Conservation (phyloP, 805 yeast genomes). For the Debaryomyces prosopidis region DNA sequence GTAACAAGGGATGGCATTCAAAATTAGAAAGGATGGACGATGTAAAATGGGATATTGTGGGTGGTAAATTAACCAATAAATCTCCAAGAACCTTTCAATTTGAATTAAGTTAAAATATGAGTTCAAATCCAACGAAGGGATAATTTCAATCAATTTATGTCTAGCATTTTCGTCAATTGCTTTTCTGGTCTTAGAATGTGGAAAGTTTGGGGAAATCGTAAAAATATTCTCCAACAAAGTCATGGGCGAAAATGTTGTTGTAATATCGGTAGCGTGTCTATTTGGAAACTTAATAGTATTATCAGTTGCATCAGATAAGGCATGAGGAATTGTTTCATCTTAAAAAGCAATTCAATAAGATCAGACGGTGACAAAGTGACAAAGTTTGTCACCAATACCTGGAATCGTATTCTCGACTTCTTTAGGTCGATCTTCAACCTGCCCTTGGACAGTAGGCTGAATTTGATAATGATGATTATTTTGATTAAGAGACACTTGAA, state of each 20-base stretch:
- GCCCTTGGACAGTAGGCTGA: neutral
- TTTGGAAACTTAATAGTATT: constrained; percentile 2
- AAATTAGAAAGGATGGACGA: constrained; percentile 53
- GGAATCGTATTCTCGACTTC: neutral
- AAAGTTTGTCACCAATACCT: neutral
- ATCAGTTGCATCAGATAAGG: neutral
- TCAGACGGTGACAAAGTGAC: constrained; percentile 28
- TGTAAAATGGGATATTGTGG: constrained; percentile 62
- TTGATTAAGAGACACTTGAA: neutral
- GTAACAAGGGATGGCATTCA: constrained; percentile 46
- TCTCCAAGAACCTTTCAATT: constrained; percentile 24
- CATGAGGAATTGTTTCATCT: constrained; percentile 12
- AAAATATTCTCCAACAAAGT: constrained; percentile 16
- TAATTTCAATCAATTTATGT: constrained; percentile 9
- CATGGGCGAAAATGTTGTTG: constrained; percentile 17
- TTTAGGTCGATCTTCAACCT: neutral
- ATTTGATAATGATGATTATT: neutral
- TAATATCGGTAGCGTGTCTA: constrained; percentile 5
- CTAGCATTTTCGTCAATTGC: constrained; percentile 14
- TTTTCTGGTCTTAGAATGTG: constrained; percentile 14
- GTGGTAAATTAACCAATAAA: constrained; percentile 58
- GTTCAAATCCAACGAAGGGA: constrained; percentile 15
- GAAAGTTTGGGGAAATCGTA: constrained; percentile 20
- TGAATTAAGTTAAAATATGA: constrained; percentile 16
- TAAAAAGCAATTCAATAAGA: constrained; percentile 32